Conservation (phyloP, 176 grass and related monocot genomes). For the Phoenix dactylifera region DNA sequence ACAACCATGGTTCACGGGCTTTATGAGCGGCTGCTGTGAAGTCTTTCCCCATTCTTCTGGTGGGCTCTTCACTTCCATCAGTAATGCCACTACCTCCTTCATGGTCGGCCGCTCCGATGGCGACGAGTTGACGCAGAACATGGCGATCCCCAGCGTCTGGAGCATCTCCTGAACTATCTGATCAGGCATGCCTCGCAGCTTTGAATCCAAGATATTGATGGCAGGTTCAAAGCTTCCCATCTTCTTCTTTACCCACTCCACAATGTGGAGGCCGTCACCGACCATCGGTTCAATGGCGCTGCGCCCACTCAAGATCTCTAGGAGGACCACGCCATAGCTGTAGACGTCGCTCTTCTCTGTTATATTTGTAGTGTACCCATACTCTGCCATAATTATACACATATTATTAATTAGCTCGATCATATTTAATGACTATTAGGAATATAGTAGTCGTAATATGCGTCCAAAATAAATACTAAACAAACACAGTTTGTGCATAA, state of each 20-base stretch:
- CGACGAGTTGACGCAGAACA: conserved; percentile 81
- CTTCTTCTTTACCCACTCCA: conserved; percentile 95
- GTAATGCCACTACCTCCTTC: conserved; percentile 91
- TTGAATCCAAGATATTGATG: conserved; percentile 68
- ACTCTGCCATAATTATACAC: conserved; percentile 41
- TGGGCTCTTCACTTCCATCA: conserved; percentile 91
- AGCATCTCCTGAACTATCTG: conserved; percentile 94
- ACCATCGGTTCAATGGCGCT: conserved; percentile 54
- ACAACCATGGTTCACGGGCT: conserved; percentile 29
- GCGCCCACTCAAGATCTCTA: conserved; percentile 79
- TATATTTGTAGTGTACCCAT: conserved; percentile 80
- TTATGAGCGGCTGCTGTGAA: conserved; percentile 76
- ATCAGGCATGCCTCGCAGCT: conserved; percentile 70
- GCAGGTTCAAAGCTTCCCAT: conserved; percentile 86
- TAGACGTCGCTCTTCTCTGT: conserved; percentile 94
- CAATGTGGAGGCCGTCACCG: conserved; percentile 67
- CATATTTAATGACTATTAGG: too few species aligned
- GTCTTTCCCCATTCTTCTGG: conserved; percentile 94
- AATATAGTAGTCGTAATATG: too few species aligned
- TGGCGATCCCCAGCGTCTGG: conserved; percentile 75
- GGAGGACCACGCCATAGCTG: conserved; percentile 85
- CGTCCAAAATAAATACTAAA: too few species aligned
- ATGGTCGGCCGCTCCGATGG: conserved; percentile 77
- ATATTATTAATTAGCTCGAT: too few species aligned
- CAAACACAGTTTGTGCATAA: too few species aligned